phyloP scores from a whole-genome alignment of 768 basidiomycete species.

The Epithele typhae region DNA sequence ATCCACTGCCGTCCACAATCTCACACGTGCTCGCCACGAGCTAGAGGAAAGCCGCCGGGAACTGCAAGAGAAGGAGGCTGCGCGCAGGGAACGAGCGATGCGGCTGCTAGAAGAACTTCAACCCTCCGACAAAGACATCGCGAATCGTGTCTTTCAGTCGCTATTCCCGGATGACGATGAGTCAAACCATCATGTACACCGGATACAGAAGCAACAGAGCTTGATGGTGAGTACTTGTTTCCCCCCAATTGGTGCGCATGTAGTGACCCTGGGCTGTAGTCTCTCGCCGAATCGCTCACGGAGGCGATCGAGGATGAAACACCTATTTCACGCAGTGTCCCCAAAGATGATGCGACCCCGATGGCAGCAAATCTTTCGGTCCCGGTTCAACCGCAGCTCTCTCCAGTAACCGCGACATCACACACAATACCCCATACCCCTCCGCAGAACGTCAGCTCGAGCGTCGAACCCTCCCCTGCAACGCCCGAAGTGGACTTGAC shows the following conservation, averaged over 20 bases:
- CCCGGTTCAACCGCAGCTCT: slow-evolving; percentile 3
- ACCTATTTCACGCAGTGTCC: slow-evolving; percentile 24
- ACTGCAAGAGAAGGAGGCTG: slow-evolving; percentile 57
- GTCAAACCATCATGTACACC: slow-evolving; percentile 38
- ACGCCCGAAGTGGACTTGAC: too few species aligned
- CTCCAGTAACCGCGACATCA: slow-evolving; percentile 4
- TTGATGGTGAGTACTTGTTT: slow-evolving; percentile 41
- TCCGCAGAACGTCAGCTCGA: too few species aligned
- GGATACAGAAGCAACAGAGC: slow-evolving; percentile 47
- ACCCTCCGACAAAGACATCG: slow-evolving; percentile 61
- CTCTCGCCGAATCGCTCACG: slow-evolving; percentile 40
- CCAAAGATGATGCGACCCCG: slow-evolving; percentile 21
- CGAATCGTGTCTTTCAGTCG: slow-evolving; percentile 60
- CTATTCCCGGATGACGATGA: slow-evolving; percentile 52
- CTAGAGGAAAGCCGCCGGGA: slow-evolving; percentile 54
- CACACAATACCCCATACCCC: slow-evolving; percentile 2
- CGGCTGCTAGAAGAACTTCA: slow-evolving; percentile 53
- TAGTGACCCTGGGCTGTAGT: slow-evolving; percentile 26
- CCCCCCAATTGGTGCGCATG: not conserved
- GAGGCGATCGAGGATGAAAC: slow-evolving; percentile 51
- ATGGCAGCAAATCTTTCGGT: slow-evolving; percentile 2
- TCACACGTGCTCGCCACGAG: slow-evolving; percentile 54
- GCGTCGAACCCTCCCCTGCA: too few species aligned
- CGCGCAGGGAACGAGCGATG: slow-evolving; percentile 47
- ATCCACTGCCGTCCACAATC: slow-evolving; percentile 59